phyloP scores from a whole-genome alignment of 768 basidiomycete genomes.

The Pulveroboletus ravenelii region DNA sequence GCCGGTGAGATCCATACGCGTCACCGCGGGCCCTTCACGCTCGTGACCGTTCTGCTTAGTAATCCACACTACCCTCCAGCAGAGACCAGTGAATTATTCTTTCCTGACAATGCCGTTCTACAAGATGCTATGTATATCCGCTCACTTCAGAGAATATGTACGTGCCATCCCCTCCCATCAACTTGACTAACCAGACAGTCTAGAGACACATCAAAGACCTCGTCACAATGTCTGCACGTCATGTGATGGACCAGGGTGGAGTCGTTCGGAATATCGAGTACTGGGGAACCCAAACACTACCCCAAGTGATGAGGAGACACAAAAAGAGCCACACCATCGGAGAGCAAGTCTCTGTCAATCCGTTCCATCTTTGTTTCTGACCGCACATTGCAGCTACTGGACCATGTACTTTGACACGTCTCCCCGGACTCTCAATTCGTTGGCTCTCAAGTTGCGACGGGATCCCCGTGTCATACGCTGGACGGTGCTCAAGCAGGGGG shows the following conservation, averaged over 20 bases:
- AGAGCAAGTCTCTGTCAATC: constrained; percentile 58
- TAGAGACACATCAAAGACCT: constrained; percentile 74
- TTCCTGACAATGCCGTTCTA: constrained; percentile 70
- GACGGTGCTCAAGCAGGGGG: constrained; percentile 75
- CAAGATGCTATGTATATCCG: constrained; percentile 79
- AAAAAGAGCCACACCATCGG: constrained; percentile 52
- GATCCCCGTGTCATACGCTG: constrained; percentile 84
- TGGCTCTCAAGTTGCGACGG: constrained; percentile 64
- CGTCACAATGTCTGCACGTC: constrained; percentile 63
- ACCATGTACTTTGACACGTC: constrained; percentile 87
- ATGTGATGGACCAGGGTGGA: constrained; percentile 70
- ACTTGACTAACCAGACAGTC: neutral
- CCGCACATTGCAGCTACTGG: constrained; percentile 63
- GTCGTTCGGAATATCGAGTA: constrained; percentile 78
- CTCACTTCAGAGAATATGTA: constrained; percentile 72
- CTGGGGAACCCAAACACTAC: constrained; percentile 69
- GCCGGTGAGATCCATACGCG: constrained; percentile 2
- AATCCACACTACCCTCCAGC: neutral
- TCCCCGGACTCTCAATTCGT: constrained; percentile 57
- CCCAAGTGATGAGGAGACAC: constrained; percentile 68
- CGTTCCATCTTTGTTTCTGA: constrained; percentile 1
- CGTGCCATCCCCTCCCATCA: constrained; percentile 20
- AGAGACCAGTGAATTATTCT: too few species aligned
- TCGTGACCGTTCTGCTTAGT: constrained; percentile 16
- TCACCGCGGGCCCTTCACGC: neutral